Conservation (phyloP, 2,329 filamentous ascomycete genomes). For the Colletotrichum higginsianum region DNA sequence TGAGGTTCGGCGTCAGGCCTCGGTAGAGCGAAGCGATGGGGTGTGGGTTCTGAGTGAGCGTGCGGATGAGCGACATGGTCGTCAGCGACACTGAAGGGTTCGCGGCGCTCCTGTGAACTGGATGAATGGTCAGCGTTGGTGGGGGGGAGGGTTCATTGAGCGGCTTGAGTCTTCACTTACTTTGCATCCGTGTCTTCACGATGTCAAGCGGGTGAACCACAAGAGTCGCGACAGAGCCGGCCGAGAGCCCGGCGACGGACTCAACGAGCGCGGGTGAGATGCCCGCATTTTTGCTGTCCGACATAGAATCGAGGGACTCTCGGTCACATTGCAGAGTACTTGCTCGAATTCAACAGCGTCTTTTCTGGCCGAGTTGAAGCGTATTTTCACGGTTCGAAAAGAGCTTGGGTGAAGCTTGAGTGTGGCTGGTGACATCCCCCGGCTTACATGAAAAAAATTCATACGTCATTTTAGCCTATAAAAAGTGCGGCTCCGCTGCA, state of each 20-base stretch:
- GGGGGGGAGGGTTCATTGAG: neutral
- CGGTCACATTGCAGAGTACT: conserved; percentile 35
- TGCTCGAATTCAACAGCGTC: neutral
- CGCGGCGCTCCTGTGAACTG: conserved; percentile 66
- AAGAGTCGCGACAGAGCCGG: conserved; percentile 88
- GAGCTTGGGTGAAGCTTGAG: conserved; percentile 14
- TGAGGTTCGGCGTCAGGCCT: conserved; percentile 88
- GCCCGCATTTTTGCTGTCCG: conserved; percentile 66
- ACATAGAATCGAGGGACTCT: conserved; percentile 57
- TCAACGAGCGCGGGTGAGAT: conserved; percentile 86
- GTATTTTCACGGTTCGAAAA: neutral
- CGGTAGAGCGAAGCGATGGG: conserved; percentile 84
- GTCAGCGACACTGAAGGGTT: conserved; percentile 58
- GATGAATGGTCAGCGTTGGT: conserved; percentile 1
- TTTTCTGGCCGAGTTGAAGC: neutral
- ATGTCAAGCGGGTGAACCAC: conserved; percentile 94
- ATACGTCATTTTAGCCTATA: conserved; percentile 37
- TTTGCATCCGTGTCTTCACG: conserved; percentile 95
- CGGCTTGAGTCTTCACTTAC: conserved; percentile 61
- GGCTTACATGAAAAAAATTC: conserved; percentile 21
- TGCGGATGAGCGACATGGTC: conserved; percentile 67
- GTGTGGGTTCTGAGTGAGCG: conserved; percentile 65
- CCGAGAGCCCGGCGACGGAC: conserved; percentile 89
- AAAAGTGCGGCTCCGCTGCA: conserved; percentile 36
- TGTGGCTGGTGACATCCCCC: conserved; percentile 33